Base-by-base conservation (phyloP, 2,329 filamentous ascomycete species). In the Coniochaeta sp. region DNA sequence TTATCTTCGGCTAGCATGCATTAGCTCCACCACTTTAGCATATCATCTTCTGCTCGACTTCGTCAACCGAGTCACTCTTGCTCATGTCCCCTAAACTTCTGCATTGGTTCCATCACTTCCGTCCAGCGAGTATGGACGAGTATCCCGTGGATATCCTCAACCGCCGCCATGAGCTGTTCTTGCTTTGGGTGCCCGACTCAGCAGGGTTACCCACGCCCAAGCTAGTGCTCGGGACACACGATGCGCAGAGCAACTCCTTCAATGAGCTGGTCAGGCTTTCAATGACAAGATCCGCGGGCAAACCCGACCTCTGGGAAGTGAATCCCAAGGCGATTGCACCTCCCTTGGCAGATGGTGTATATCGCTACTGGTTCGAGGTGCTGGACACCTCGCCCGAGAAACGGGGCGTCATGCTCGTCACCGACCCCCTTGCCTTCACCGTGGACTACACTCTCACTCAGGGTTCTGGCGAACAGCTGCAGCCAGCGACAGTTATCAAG, bases 281-380 rank as follows among this genome's bases (percentile, higher is more conserved):
- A 71, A 52, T 80, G 69, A 62, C 72, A 74, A 50, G 74, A 72
- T 58, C 76, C 71, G n/a, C 77, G 72, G 28, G 75, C 73, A 58
- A 78, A 65, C 64, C 78, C 70, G 22, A 76, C 75, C 63, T 74
- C 70, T 61, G 77, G 77, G 47, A 79, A 69, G 66, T 77, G 73
- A 19, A 75, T 69, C 56, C 62, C 12, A 50, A 33, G 1, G n/a
- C 57, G 8, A 56, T 67, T 26, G 34, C 58, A 4, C 64, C 65
- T 2, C 24, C 47, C 3, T 55, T 66, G 12, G n/a, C 59, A 1
- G 61, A 62, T 26, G 61, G 58, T 31, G 59, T 64, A 33, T 66
- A 65, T 55, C 65, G 61, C 50, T 67, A 67, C 62, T 66, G 65
- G 64, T 67, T 67, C 59, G 57, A 64, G 56, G 47, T 66, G 28